Evolutionary conservation across 331 rosid species (phyloP).

Genomic region (Malus hybrid): DNA sequence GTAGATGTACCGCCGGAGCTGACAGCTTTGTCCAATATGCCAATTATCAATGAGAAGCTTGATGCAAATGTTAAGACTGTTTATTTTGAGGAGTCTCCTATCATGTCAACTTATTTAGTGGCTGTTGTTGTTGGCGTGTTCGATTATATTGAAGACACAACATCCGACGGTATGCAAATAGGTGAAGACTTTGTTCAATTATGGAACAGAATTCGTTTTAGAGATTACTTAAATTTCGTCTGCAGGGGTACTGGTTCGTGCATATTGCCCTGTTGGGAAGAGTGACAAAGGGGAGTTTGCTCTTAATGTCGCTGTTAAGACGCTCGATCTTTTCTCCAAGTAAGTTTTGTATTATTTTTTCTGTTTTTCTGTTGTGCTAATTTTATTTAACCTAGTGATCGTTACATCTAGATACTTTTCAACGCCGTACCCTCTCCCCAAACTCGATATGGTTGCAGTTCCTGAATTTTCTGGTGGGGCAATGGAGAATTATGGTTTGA

Average conservation of each 20-base stretch:
- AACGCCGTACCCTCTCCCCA: constrained; percentile 41
- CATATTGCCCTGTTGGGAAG: constrained; percentile 35
- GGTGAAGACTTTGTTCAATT: not conserved
- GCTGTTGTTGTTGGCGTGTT: constrained; percentile 51
- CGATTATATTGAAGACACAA: constrained; percentile 42
- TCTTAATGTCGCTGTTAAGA: constrained; percentile 30
- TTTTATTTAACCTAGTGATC: constrained; percentile 3
- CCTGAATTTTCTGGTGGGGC: constrained; percentile 64
- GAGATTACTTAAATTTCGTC: not conserved
- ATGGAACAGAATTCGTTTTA: not conserved
- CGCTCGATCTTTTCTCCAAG: constrained; percentile 26
- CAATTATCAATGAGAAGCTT: constrained; percentile 33
- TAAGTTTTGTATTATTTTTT: not conserved
- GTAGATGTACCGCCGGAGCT: constrained; percentile 52
- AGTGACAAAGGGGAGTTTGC: constrained; percentile 30
- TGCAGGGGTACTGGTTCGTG: constrained; percentile 35
- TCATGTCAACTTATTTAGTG: constrained; percentile 67
- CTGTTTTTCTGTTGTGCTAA: not conserved
- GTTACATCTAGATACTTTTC: constrained; percentile 43
- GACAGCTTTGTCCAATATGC: constrained; percentile 66
- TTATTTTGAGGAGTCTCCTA: constrained; percentile 45
- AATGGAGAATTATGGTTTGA: constrained; percentile 87
- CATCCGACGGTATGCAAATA: constrained; percentile 34
- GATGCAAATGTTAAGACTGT: constrained; percentile 34
- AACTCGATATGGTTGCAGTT: constrained; percentile 55